These are phyloP conservation scores for Linderniella brevidens DNA, from an alignment of 257 asterid species.

Conservation along the genomic window DNA sequence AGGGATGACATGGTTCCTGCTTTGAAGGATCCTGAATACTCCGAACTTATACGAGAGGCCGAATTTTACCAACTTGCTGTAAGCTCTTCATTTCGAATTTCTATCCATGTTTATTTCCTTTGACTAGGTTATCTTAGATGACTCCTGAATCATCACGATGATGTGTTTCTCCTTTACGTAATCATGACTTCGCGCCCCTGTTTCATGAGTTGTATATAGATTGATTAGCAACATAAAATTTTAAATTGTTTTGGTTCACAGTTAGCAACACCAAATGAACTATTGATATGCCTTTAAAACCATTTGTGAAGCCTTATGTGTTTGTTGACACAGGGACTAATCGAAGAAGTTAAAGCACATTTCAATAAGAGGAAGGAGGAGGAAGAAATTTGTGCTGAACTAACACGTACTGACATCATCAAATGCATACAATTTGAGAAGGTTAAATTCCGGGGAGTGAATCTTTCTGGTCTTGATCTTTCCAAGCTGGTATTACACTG, in stretches of 20 bases:
- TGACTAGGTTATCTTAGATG: not conserved
- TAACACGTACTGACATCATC: slow-evolving; percentile 80
- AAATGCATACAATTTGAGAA: slow-evolving; percentile 85
- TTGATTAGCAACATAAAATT: no score
- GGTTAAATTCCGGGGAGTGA: slow-evolving; percentile 88
- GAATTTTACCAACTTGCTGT: slow-evolving; percentile 90
- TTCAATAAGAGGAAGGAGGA: slow-evolving; percentile 58
- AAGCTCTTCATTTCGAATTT: slow-evolving; percentile 13
- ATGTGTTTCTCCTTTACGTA: no score
- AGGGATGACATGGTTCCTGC: slow-evolving; percentile 79
- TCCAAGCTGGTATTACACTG: slow-evolving; percentile 60
- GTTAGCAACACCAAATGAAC: no score
- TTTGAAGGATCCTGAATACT: slow-evolving; percentile 44
- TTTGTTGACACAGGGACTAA: slow-evolving; percentile 40
- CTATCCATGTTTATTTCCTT: slow-evolving; percentile 5
- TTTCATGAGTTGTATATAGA: no score
- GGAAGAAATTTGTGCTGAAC: slow-evolving; percentile 60
- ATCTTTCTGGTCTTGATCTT: slow-evolving; percentile 86
- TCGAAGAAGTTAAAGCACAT: slow-evolving; percentile 43
- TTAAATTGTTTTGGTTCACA: no score
- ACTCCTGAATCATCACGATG: no score
- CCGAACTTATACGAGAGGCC: slow-evolving; percentile 75
- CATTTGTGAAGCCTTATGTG: no score
- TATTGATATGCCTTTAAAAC: no score
- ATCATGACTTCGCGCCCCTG: no score